These are phyloP conservation scores for Dissophora ornata DNA, from an alignment of 192 early-diverging fungal species.

Conservation along the genomic window DNA sequence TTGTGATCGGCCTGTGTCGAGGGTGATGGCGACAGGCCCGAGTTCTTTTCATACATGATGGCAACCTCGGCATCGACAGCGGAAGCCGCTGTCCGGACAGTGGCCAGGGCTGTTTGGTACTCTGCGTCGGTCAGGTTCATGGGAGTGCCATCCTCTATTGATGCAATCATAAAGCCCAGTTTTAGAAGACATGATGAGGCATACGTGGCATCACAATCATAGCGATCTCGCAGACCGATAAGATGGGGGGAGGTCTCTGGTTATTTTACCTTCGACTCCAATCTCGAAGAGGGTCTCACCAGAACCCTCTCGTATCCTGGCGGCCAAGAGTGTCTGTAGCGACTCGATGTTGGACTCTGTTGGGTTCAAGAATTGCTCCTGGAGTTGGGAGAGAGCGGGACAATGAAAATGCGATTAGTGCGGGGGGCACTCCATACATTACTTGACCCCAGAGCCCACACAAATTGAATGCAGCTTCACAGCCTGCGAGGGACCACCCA, in stretches of 20 bases:
- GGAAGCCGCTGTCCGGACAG: slow-evolving; percentile 51
- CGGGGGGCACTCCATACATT: no score
- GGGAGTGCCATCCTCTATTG: slow-evolving; percentile 72
- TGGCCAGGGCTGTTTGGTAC: slow-evolving; percentile 52
- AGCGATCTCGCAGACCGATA: no score
- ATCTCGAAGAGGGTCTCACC: slow-evolving; percentile 86
- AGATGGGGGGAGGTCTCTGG: no score
- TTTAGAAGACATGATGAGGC: background rate
- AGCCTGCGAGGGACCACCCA: background rate
- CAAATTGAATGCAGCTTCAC: no score
- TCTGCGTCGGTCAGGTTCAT: slow-evolving; percentile 73
- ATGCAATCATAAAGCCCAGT: no score
- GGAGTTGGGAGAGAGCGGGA: background rate
- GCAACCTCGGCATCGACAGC: slow-evolving; percentile 61
- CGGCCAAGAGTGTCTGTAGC: slow-evolving; percentile 52
- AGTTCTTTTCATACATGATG: slow-evolving; percentile 58
- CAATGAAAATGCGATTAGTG: no score
- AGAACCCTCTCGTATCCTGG: slow-evolving; percentile 64
- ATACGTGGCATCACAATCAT: no score
- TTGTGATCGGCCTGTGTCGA: slow-evolving; percentile 7
- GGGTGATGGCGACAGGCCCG: slow-evolving; percentile 1
- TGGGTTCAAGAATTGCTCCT: slow-evolving; percentile 63
- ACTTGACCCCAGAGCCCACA: no score
- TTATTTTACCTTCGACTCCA: slow-evolving; percentile 71
- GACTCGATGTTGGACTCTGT: slow-evolving; percentile 59